Percentiles rank a stretch among this genome's conserved stretches.
phyloP scores from a whole-genome alignment of 2,329 filamentous ascomycete genomes.

The Amphichorda felina region DNA sequence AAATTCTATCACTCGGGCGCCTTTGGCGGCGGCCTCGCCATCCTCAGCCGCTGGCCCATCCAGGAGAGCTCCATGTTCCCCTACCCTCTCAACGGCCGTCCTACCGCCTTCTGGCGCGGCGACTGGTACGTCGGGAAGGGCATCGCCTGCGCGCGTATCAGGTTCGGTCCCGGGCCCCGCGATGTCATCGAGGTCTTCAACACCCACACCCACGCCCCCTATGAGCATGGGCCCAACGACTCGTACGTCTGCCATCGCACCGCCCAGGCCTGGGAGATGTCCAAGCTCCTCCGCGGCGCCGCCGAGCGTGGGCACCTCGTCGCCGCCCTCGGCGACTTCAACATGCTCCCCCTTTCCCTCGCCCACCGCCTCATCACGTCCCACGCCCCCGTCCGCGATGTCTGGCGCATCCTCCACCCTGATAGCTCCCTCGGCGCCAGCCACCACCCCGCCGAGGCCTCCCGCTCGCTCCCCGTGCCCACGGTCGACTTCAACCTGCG shows the following conservation, averaged over 20 bases:
- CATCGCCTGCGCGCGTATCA: constrained; percentile 70
- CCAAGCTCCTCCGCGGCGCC: constrained; percentile 77
- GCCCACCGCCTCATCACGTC: constrained; percentile 73
- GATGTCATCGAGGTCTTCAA: constrained; percentile 83
- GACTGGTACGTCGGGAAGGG: constrained; percentile 98
- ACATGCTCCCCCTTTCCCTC: constrained; percentile 83
- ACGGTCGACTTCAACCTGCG: constrained; percentile 66
- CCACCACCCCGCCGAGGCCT: constrained; percentile 53
- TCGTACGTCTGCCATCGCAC: constrained; percentile 85
- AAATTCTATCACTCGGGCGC: constrained; percentile 90
- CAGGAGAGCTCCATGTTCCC: constrained; percentile 75
- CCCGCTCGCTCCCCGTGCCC: constrained; percentile 52
- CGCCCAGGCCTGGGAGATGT: constrained; percentile 89
- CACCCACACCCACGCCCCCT: constrained; percentile 74
- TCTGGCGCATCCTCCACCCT: constrained; percentile 76
- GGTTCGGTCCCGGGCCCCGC: constrained; percentile 49
- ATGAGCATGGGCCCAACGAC: constrained; percentile 67
- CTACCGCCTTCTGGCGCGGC: constrained; percentile 85
- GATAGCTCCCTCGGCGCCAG: constrained; percentile 70
- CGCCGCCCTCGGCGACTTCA: constrained; percentile 85
- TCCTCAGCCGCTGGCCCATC: constrained; percentile 86
- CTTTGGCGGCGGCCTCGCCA: constrained; percentile 80
- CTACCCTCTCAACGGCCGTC: constrained; percentile 87
- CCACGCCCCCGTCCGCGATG: constrained; percentile 66
- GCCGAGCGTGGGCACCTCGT: constrained; percentile 72